Conservation (phyloP, 495 filamentous ascomycete genomes). For the Neurospora sp. region DNA sequence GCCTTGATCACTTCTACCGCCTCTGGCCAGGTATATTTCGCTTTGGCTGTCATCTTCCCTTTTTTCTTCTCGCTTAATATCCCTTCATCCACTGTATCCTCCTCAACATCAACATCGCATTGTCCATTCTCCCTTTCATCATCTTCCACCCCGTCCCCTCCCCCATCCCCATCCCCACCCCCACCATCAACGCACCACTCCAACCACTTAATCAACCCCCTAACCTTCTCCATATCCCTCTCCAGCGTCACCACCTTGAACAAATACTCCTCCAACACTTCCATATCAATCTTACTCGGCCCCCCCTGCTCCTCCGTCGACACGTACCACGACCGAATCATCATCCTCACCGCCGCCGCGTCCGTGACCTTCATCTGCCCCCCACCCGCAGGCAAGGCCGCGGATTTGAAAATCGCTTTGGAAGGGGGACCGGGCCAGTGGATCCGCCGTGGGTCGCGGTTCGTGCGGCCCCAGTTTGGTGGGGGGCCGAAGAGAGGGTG, state of each 20-base stretch:
- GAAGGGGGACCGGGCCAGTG: not conserved
- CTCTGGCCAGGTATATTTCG: constrained; percentile 19
- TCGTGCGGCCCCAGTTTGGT: not conserved
- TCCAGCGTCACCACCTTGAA: constrained; percentile 60
- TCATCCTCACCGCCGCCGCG: constrained; percentile 16
- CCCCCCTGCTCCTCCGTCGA: constrained; percentile 52
- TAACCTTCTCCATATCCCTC: constrained; percentile 49
- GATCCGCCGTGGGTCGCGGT: not conserved
- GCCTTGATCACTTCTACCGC: constrained; percentile 47
- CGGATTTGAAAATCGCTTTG: not conserved
- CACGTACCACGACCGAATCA: constrained; percentile 54
- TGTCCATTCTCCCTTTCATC: constrained; percentile 1
- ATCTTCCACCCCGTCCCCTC: not conserved
- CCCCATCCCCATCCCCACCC: constrained; percentile 9
- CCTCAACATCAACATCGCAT: not conserved
- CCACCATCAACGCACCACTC: constrained; percentile 56
- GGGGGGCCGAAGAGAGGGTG: constrained; percentile 1
- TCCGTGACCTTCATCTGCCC: not conserved
- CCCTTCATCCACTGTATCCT: too few species aligned
- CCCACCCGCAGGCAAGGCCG: not conserved
- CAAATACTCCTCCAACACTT: constrained; percentile 58
- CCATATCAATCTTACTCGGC: constrained; percentile 69
- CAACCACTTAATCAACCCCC: constrained; percentile 50
- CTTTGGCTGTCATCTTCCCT: not conserved
- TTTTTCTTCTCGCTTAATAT: not conserved